A percentile compares a stretch with the other conserved stretches of the same genome.
These are phyloP conservation scores for Mycocalia duriaeana DNA, from an alignment of 1,284 basidiomycete genomes.

Conservation along the genomic window DNA sequence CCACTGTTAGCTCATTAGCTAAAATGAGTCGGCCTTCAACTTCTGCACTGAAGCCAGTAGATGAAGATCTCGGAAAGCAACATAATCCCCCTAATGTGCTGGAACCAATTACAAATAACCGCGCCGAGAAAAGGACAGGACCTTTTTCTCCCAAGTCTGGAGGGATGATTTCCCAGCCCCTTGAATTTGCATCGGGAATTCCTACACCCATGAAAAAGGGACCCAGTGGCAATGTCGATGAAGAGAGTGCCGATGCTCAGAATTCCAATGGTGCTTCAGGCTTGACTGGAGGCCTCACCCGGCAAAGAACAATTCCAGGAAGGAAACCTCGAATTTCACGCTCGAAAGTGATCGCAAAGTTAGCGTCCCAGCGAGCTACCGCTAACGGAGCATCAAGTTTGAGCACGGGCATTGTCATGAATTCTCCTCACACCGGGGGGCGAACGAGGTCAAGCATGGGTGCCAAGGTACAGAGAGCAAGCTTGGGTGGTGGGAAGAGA, in stretches of 20 bases:
- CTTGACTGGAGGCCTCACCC: neutral
- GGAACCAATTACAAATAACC: slow-evolving; percentile 42
- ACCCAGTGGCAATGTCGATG: neutral
- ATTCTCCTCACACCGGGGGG: slow-evolving; percentile 19
- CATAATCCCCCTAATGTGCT: slow-evolving; percentile 13
- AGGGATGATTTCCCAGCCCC: slow-evolving; percentile 52
- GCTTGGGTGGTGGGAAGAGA: slow-evolving; percentile 36
- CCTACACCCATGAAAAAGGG: slow-evolving; percentile 28
- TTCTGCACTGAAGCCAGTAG: slow-evolving; percentile 16
- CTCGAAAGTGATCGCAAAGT: slow-evolving; percentile 68
- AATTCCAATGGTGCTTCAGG: neutral
- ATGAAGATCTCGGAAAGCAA: slow-evolving; percentile 12
- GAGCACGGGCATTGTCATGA: slow-evolving; percentile 5
- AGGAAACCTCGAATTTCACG: slow-evolving; percentile 73
- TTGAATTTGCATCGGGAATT: slow-evolving; percentile 33
- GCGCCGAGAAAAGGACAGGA: slow-evolving; percentile 12
- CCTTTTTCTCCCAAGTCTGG: slow-evolving; percentile 24
- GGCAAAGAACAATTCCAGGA: slow-evolving; percentile 38
- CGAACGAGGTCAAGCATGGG: slow-evolving; percentile 56
- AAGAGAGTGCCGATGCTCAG: neutral
- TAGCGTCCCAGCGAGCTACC: slow-evolving; percentile 64
- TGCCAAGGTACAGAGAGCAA: slow-evolving; percentile 38
- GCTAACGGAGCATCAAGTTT: neutral
- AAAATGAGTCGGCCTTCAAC: slow-evolving; percentile 35
- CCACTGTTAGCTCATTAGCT: slow-evolving; percentile 74